phyloP scores from a whole-genome alignment of 2,329 filamentous ascomycete species.

The Coniella vitis region DNA sequence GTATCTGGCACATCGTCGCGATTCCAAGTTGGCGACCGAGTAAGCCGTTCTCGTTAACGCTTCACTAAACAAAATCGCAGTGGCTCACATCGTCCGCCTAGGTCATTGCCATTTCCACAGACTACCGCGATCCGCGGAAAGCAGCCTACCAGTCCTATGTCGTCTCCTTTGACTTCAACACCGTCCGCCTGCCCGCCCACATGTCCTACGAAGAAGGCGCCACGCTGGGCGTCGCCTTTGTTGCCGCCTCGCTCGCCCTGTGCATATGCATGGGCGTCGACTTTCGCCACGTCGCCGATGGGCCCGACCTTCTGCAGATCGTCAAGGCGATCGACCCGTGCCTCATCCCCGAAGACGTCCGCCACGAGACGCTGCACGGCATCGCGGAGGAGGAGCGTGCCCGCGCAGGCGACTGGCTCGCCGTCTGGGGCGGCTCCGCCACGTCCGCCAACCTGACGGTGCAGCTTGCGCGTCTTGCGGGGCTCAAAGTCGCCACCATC shows the following conservation, averaged over 20 bases:
- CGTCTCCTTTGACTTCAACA: conserved; percentile 58
- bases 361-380: conserved; percentile 53
- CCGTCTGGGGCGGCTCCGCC: conserved; percentile 68
- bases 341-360: conserved; percentile 52
- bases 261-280: conserved; percentile 65
- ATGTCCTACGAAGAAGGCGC: conserved; percentile 50
- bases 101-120: conserved; percentile 62
- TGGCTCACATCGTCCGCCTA: conserved; percentile 21
- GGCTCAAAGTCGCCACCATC: conserved; percentile 57
- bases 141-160: conserved; percentile 66
- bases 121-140: conserved; percentile 67
- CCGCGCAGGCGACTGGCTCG: conserved; percentile 59
- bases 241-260: conserved; percentile 59
- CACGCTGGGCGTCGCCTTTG: conserved; percentile 63
- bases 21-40: conserved; percentile 49
- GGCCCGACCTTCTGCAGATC: conserved; percentile 52
- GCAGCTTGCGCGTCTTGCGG: conserved; percentile 61
- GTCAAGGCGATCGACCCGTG: conserved; percentile 40
- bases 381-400: conserved; percentile 48
- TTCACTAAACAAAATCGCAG: neutral
- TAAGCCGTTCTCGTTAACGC: conserved; percentile 19
- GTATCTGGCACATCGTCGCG: conserved; percentile 35
- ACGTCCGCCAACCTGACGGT: conserved; percentile 61
- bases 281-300: conserved; percentile 44
- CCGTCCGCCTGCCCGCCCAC: conserved; percentile 50